Conservation (phyloP, 1,284 basidiomycete genomes). For the Fomitopsis palustris region DNA sequence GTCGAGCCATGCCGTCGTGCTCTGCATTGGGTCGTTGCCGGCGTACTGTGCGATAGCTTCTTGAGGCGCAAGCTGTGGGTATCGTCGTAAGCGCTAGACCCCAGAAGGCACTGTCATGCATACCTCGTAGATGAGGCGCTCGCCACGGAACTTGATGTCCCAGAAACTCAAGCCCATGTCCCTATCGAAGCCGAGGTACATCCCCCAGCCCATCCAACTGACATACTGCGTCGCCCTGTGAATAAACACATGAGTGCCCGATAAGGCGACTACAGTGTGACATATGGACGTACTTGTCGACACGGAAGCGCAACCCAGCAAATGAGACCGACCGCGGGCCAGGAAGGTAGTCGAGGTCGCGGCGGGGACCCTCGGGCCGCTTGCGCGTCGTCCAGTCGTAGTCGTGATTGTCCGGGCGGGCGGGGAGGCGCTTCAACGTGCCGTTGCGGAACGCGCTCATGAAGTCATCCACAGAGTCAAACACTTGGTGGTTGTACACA, state of each 20-base stretch:
- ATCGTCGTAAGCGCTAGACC: not conserved
- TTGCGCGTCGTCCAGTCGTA: constrained; percentile 47
- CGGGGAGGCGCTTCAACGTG: constrained; percentile 41
- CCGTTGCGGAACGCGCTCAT: constrained; percentile 49
- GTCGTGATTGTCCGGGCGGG: constrained; percentile 29
- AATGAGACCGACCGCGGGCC: constrained; percentile 59
- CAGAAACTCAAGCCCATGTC: constrained; percentile 68
- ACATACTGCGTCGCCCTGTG: constrained; percentile 43
- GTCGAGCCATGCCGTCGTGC: constrained; percentile 63
- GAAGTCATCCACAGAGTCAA: constrained; percentile 44
- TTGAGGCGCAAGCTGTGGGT: constrained; percentile 46
- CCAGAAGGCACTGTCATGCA: not conserved
- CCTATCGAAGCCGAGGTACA: constrained; percentile 61
- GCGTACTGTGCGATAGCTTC: constrained; percentile 65
- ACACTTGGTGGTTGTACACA: constrained; percentile 59
- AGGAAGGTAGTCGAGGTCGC: constrained; percentile 59
- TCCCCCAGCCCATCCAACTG: constrained; percentile 62
- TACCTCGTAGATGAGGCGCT: constrained; percentile 64
- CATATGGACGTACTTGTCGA: constrained; percentile 33
- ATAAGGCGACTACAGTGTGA: too few species aligned
- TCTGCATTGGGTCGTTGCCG: constrained; percentile 63
- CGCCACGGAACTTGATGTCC: constrained; percentile 60
- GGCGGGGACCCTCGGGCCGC: constrained; percentile 31
- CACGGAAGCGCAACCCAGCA: constrained; percentile 53
- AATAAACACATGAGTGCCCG: not conserved